phyloP scores from a whole-genome alignment of 2,329 filamentous ascomycete genomes.

The Aspergillus aculeatus region DNA sequence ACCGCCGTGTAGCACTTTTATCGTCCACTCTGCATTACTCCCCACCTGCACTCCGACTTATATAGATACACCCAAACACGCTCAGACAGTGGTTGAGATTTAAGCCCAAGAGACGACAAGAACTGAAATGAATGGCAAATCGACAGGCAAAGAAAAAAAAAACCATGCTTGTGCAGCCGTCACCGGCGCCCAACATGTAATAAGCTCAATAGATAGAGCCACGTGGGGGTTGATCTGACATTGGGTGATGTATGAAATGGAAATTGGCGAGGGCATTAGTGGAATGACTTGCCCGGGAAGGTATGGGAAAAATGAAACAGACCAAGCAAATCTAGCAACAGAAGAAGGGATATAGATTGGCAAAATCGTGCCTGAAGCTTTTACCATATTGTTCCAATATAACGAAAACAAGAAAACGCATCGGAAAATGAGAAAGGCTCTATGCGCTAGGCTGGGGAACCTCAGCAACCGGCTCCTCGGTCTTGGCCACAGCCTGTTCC shows the following conservation, averaged over 20 bases:
- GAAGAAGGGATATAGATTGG: constrained; percentile 11
- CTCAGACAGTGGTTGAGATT: constrained; percentile 17
- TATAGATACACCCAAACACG: constrained; percentile 18
- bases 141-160: not conserved
- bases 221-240: not conserved
- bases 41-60: constrained; percentile 13
- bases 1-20: constrained; percentile 9
- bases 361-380: constrained; percentile 13
- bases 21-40: constrained; percentile 10
- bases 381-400: constrained; percentile 23
- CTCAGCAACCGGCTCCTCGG: constrained; percentile 26
- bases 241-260: not conserved
- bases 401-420: constrained; percentile 9
- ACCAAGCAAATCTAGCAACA: constrained; percentile 13
- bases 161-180: not conserved
- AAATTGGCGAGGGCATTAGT: not conserved
- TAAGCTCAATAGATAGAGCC: not conserved
- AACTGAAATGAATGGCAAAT: constrained; percentile 2
- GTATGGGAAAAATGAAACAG: not conserved
- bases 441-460: constrained; percentile 32
- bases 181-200: not conserved
- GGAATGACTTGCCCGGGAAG: not conserved
- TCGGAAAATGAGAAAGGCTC: constrained; percentile 13
- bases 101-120: constrained; percentile 12
- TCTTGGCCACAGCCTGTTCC: constrained; percentile 23